Evolutionary conservation across 2,329 filamentous ascomycete genomes (phyloP), one percentile per base, ranked within the genome.

Genomic region (Reticulascus tulasneorum): DNA sequence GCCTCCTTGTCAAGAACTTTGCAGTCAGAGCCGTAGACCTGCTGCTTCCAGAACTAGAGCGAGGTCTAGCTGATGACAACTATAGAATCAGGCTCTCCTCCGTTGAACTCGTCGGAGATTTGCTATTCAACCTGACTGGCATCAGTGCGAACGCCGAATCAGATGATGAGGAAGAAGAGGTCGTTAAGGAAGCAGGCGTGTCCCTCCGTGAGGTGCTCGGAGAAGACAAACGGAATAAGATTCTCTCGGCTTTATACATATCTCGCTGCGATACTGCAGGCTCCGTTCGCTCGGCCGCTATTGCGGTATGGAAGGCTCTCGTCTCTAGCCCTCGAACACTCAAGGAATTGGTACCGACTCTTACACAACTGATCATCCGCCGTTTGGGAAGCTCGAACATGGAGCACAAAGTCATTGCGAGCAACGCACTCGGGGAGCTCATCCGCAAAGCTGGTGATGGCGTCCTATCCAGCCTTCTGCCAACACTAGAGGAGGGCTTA

Each of bases 331-430:
- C 93, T 21, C 83, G 82, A 49, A 96, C 86, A 11, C 80, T 98
- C 53, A 95, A 95, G 67, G 93, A 98, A 58, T 78, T 98, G 53
- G 84, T 96, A 29, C 91, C 93, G 28, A 96, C 89, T 2, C 82
- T 98, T 42, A 94, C 89, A 6, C 90, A 96, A 59, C 80, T 98
- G 46, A 84, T 98, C 51, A 97, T 98, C 58, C 82, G 87, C 41
- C 86, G 93, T 31, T 77, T 98, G 49, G 93, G 89, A 44, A 97
- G 90, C 59, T 85, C 90, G 29, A 97, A 96, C 56, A 90, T 94
- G 83, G 93, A 98, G 61, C 93, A 98, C 63, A 97, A 96, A 70
- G 85, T 95, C 50, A 98, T 98, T 70, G 93, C 94, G 48, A 91
- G 91, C 59, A 97, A 97, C 60, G 89, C 93, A 31, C 75, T 98